Evolutionary conservation across 2,329 filamentous ascomycete genomes (phyloP), one percentile per base, ranked within the genome.

Genomic region (Sporothrix pallida): DNA sequence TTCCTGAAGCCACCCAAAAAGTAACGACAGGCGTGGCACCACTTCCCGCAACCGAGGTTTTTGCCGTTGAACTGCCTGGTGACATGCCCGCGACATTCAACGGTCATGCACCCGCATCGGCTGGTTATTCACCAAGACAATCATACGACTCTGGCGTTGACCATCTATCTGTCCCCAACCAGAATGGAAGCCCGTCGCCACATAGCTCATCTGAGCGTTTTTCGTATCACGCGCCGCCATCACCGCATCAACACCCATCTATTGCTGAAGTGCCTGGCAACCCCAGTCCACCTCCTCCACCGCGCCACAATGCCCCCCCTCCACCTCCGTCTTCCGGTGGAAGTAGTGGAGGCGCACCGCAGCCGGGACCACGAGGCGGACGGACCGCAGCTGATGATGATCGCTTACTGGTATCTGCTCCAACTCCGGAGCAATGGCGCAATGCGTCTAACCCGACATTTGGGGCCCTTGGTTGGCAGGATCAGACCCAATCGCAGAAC

Each of bases 101-200:
- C 26, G 42, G 23, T 12, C n/a, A 26, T 15, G 37, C 37, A 3
- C 42, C 71, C 12, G 20, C 46, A 7, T 20, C 58, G 4, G 42
- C 56, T 3, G 17, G 23, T 4, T 72, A 74, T 63, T 78, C 83
- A 83, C 50, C 79, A 80, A 84, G 86, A 5, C 84, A 86, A 58
- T 90, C 88, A 0, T 90, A 88, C 76, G 88, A 90, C 26, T 89
- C 87, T 0, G 87, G 86, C 0, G 79, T 81, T 2, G 88, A 90
- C 52, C 85, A 80, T 71, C 79, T 89, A 2, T 83, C 84, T 60
- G 82, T 80, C 56, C 79, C 76, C 3, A 72, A 79, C 60, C 78
- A 78, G 20, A 73, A 72, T 74, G 79, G 82, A 75, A 80, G 81
- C 72, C 80, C 82, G 1, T 88, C 87, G 3, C 86, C 87, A 10